phyloP scores from a whole-genome alignment of 2,329 filamentous ascomycete genomes.

The Amesomyces nigricolor region DNA sequence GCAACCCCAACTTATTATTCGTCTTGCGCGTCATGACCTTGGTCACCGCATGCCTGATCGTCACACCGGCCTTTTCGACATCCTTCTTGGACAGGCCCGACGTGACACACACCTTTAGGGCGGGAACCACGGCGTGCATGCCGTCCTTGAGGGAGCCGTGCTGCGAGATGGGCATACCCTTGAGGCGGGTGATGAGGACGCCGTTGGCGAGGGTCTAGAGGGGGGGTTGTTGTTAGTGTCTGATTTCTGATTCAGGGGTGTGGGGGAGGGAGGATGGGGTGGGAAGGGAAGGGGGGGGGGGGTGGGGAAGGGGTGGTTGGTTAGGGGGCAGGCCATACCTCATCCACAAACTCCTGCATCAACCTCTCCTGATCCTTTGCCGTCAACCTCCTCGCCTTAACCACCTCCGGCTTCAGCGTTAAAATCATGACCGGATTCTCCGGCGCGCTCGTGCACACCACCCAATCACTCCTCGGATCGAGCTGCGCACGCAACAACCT shows the following conservation, averaged over 20 bases:
- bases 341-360: slow-evolving; percentile 88
- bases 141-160: slow-evolving; percentile 63
- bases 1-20: slow-evolving; percentile 41
- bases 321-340: slow-evolving; percentile 53
- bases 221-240: neutral
- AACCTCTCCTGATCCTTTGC: slow-evolving; percentile 76
- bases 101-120: slow-evolving; percentile 87
- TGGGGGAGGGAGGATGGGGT: neutral
- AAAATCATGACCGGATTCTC: slow-evolving; percentile 88
- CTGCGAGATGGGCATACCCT: slow-evolving; percentile 63
- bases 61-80: slow-evolving; percentile 85
- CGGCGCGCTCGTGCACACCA: slow-evolving; percentile 68
- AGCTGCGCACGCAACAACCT: slow-evolving; percentile 79
- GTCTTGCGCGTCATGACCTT: slow-evolving; percentile 73
- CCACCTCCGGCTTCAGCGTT: slow-evolving; percentile 74
- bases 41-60: slow-evolving; percentile 86
- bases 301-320: neutral
- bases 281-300: neutral
- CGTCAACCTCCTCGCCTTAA: slow-evolving; percentile 62
- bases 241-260: neutral
- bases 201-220: slow-evolving; percentile 73
- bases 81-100: slow-evolving; percentile 87
- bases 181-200: slow-evolving; percentile 82
- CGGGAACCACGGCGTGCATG: slow-evolving; percentile 66
- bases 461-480: slow-evolving; percentile 90